Evolutionary conservation across 805 yeast species (phyloP).

Genomic region (Teunomyces barrocoloradensis): DNA sequence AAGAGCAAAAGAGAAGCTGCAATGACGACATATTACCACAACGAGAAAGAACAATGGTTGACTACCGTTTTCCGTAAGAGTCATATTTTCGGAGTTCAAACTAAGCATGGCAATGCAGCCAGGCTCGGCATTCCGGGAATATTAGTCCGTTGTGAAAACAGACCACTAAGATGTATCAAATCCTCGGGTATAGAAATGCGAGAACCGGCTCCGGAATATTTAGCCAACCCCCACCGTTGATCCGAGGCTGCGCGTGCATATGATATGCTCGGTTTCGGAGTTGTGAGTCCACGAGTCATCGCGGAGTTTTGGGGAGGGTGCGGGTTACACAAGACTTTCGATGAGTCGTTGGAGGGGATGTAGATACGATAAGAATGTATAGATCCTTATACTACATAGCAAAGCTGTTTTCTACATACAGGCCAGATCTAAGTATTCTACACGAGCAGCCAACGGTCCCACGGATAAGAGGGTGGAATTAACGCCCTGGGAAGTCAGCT

Average conservation of each 20-base stretch:
- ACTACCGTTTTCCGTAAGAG: background rate
- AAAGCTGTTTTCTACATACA: background rate
- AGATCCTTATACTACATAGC: too few relatives aligned
- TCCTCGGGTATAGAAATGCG: background rate
- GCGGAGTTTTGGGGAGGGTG: background rate
- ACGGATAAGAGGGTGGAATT: background rate
- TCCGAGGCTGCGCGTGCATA: conserved; percentile 4
- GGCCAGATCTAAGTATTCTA: background rate
- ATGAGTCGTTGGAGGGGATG: too few relatives aligned
- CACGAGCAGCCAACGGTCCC: background rate
- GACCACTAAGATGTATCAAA: background rate
- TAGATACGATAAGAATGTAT: too few relatives aligned
- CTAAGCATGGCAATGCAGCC: too few relatives aligned
- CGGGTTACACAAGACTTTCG: background rate
- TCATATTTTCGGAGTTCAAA: background rate
- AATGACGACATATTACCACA: background rate
- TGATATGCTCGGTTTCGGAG: conserved; percentile 1
- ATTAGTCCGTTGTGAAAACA: background rate
- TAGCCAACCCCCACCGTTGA: conserved; percentile 3
- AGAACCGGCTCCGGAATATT: conserved; percentile 3
- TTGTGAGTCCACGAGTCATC: background rate
- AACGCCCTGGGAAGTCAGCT: background rate
- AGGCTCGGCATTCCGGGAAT: background rate
- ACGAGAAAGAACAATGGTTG: background rate
- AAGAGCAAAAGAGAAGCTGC: background rate